A percentile compares a stretch with the other conserved stretches of the same genome.
These are phyloP conservation scores for Bruguiera gymnorhiza DNA, from an alignment of 345 rosid species.

Conservation along the genomic window DNA sequence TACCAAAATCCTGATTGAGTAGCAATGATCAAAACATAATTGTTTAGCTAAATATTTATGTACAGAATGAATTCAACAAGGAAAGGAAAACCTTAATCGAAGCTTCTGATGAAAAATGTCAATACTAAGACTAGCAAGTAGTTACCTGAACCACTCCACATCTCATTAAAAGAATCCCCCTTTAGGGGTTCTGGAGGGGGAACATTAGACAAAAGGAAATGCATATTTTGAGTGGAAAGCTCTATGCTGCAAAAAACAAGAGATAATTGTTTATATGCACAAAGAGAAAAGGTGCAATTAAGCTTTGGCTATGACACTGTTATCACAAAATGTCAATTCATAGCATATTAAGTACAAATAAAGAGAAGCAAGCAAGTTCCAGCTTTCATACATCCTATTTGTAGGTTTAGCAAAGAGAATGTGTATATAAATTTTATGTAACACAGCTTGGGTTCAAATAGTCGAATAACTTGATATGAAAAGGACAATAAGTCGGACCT, in stretches of 20 bases:
- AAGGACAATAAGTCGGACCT: too few species aligned
- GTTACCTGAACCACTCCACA: conserved; percentile 90
- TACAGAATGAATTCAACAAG: too few species aligned
- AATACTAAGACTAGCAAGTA: conserved; percentile 8
- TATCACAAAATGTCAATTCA: not conserved
- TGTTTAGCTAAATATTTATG: not conserved
- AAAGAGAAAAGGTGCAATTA: not conserved
- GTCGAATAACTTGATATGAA: too few species aligned
- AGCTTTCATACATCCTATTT: not conserved
- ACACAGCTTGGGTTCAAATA: too few species aligned
- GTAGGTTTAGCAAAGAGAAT: too few species aligned
- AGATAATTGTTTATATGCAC: not conserved
- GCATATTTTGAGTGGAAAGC: conserved; percentile 44
- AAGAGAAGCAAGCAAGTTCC: not conserved
- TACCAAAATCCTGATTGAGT: conserved; percentile 21
- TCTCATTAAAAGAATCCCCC: conserved; percentile 45
- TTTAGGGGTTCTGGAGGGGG: conserved; percentile 41
- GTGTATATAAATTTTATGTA: too few species aligned
- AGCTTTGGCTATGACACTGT: not conserved
- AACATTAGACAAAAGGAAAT: conserved; percentile 50
- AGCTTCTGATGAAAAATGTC: not conserved
- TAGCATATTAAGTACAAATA: not conserved
- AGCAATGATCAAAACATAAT: conserved; percentile 7
- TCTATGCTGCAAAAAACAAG: conserved; percentile 45
- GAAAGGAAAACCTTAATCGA: not conserved